Evolutionary conservation across 306 rosid species (phyloP).

Genomic region (Chamaecrista fasciculata): DNA sequence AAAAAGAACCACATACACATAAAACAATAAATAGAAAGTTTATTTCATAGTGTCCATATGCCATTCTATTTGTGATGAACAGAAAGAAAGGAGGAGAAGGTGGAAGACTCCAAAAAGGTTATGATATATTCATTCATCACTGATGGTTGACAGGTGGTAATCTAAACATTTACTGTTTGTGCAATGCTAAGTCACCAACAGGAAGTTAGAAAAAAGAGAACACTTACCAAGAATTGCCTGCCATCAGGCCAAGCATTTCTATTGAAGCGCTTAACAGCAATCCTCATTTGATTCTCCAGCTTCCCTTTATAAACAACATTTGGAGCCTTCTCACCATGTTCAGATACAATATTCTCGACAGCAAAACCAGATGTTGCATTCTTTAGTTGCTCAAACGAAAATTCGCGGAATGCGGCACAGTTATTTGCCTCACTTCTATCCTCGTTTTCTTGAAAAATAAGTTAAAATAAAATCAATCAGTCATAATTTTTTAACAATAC

Average conservation of each 20-base stretch:
- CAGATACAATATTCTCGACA: slow-evolving; percentile 56
- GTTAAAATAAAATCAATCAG: background rate
- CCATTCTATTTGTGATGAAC: background rate
- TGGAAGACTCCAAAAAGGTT: background rate
- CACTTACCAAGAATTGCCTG: slow-evolving; percentile 2
- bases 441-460: background rate
- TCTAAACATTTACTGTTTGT: background rate
- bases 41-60: background rate
- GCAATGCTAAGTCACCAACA: background rate
- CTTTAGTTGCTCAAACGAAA: slow-evolving; percentile 44
- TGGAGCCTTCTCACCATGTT: slow-evolving; percentile 61
- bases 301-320: slow-evolving; percentile 38
- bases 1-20: background rate
- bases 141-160: background rate
- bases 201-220: background rate
- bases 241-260: slow-evolving; percentile 29
- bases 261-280: slow-evolving; percentile 56
- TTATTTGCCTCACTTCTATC: slow-evolving; percentile 3
- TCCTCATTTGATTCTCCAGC: slow-evolving; percentile 50
- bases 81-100: background rate
- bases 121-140: background rate
- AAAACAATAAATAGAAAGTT: background rate
- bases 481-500: background rate
- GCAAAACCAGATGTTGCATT: slow-evolving; percentile 62
- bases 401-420: slow-evolving; percentile 5